Base-by-base conservation (phyloP, 768 basidiomycete genomes). In the Xerocomellus amylosporus region DNA sequence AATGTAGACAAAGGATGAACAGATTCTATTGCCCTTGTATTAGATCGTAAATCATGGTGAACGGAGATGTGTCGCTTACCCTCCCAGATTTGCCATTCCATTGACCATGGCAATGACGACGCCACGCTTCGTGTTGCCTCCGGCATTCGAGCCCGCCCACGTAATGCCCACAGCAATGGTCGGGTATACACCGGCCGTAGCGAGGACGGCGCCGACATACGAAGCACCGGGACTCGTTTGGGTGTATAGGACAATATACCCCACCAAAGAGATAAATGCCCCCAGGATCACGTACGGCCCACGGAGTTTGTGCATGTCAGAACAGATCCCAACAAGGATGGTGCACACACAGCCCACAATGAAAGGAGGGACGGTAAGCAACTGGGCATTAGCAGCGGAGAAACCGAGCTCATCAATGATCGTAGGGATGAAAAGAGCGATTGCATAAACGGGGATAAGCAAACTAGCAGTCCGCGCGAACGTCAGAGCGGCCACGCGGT, bases 91-190 rank as follows among this genome's bases (percentile, higher is more conserved):
- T 19, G 13, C 57, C 3, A 51, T 2, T 22, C 43, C 46, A 48
- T 79, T 77, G n/a, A 84, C 75, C 71, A 80, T 75, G 8, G 79
- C 84, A 33, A 84, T 56, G 12, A 74, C 73, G 10, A 83, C 72
- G 14, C 75, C 84, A 51, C 76, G 74, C 60, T 80, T 79, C 49
- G 78, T 51, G 58, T 81, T 81, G n/a, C 84, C 81, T 28, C 83
- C 83, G 0, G 80, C 77, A 49, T 82, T 81, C 6, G 78, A 77
- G 2, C 77, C 74, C 2, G 72, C 77, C 85, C 84, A 86, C 26
- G 82, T 79, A 3, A 85, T 64, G 20, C 63, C 59, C 20, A 83
- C 66, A 46, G 71, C 74, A 49, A 83, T 72, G 4, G 75, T 76
- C 1, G 84, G 80, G 56, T 67, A 84, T 6, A 81, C 77, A 19